A percentile compares a stretch with the other conserved stretches of the same genome.
Evolutionary conservation across 805 yeast species (phyloP).

Genomic region (Saccharomycopsis fibuligera): DNA sequence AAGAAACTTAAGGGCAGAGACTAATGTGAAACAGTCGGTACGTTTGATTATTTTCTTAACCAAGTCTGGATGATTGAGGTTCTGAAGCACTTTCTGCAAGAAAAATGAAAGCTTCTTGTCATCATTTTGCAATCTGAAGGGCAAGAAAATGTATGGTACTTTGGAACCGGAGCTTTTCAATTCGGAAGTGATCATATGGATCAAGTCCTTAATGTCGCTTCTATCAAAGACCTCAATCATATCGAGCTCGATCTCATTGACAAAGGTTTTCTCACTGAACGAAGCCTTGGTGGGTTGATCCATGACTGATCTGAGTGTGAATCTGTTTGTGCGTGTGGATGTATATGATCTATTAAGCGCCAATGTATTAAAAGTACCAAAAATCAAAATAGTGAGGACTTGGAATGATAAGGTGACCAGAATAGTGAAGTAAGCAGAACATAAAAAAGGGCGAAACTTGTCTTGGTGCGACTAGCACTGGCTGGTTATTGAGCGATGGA

Average conservation of each 20-base stretch:
- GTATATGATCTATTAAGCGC: too few relatives aligned
- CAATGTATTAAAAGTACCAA: too few relatives aligned
- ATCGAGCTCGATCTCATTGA: conserved; percentile 20
- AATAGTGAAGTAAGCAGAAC: too few relatives aligned
- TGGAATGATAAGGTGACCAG: too few relatives aligned
- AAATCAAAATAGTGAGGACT: too few relatives aligned
- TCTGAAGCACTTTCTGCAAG: conserved; percentile 43
- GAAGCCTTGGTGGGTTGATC: conserved; percentile 1
- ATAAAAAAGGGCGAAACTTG: too few relatives aligned
- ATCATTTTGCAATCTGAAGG: conserved; percentile 66
- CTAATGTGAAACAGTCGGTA: conserved; percentile 64
- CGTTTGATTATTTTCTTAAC: conserved; percentile 39
- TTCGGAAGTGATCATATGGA: conserved; percentile 67
- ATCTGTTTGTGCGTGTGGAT: too few relatives aligned
- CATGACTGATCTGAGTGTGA: too few relatives aligned
- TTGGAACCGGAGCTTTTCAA: conserved; percentile 64
- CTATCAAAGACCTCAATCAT: conserved; percentile 42
- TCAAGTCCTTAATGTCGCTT: conserved; percentile 55
- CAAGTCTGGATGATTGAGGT: conserved; percentile 24
- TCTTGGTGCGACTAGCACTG: too few relatives aligned
- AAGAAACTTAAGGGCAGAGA: conserved; percentile 69
- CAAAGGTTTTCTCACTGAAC: conserved; percentile 16
- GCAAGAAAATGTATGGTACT: conserved; percentile 68
- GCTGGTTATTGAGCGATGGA: too few relatives aligned
- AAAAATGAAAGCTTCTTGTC: conserved; percentile 55